Percentiles rank a stretch among this genome's conserved stretches.
Evolutionary conservation across 2,329 filamentous ascomycete genomes (phyloP).

Genomic region (Macrophomina pseudophaseolina): DNA sequence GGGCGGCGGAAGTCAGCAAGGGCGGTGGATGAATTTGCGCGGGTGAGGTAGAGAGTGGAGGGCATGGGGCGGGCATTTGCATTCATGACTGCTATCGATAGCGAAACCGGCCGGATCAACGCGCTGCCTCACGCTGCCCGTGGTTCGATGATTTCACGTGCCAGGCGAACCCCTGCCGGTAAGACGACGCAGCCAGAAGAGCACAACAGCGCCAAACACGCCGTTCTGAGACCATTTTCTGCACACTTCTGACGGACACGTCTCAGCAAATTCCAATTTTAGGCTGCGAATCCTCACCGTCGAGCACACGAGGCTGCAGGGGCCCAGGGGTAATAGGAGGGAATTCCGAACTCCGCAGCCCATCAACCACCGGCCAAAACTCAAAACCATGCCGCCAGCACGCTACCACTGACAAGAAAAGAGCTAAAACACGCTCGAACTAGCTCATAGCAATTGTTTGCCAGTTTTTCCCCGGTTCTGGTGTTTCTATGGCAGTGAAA

Average conservation of each 20-base stretch:
- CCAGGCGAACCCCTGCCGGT: neutral
- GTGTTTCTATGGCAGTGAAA: neutral
- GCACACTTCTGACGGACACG: neutral
- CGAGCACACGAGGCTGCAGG: conserved; percentile 1
- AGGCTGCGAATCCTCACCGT: neutral
- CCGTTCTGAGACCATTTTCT: neutral
- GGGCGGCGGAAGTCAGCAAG: neutral
- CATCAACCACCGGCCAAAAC: neutral
- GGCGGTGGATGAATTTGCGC: neutral
- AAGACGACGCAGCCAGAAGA: neutral
- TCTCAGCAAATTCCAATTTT: conserved; percentile 7
- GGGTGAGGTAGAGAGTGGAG: conserved; percentile 6
- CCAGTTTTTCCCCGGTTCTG: neutral
- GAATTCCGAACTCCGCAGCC: conserved; percentile 17
- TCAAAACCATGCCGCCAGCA: neutral
- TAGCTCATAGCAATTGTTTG: neutral
- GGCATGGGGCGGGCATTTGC: conserved; percentile 5
- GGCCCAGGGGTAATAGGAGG: conserved; percentile 15
- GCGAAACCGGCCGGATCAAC: neutral
- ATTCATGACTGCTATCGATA: conserved; percentile 20
- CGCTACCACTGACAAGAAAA: neutral
- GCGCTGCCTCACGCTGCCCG: neutral
- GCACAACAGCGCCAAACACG: neutral
- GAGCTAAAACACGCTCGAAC: neutral
- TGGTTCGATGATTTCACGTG: neutral